Base-by-base conservation (phyloP, 2,329 filamentous ascomycete genomes). In the Escovopsis sp. region DNA sequence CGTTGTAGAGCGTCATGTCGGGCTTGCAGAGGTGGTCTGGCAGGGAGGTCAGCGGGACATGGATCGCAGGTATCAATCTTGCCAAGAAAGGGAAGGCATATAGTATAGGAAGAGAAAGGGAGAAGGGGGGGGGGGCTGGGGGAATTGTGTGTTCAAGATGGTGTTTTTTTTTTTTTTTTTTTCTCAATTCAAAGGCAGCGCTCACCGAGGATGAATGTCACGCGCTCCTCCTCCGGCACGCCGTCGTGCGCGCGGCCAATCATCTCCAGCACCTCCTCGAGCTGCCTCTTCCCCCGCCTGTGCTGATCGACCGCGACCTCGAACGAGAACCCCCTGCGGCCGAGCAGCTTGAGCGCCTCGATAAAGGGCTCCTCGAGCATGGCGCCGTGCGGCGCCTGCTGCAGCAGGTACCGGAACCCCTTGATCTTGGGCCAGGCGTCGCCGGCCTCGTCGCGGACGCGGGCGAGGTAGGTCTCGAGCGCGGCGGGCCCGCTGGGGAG, bases 21-120 rank as follows among this genome's bases (percentile, higher is more conserved):
- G 87, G 87, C 63, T 94, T 94, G 71, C 85, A 88, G 50, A 94
- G 72, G 62, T 95, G 87, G 60, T 94, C 84, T 88, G 48, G 14
- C 42, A 29, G 39, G 24, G n/a, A n/a, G n/a, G 11, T 43, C 25
- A 27, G 25, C 25, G n/a, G n/a, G n/a, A n/a, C n/a, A n/a, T n/a
- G n/a, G n/a, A n/a, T n/a, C n/a, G n/a, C n/a, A n/a, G n/a, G n/a
- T n/a, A n/a, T n/a, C n/a, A n/a, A n/a, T n/a, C n/a, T n/a, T n/a
- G n/a, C n/a, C n/a, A n/a, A n/a, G n/a, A n/a, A n/a, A n/a, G n/a
- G n/a, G n/a, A n/a, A n/a, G n/a, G n/a, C n/a, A n/a, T n/a, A 9
- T 27, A 27, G 25, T 27, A 27, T 27, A 27, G n/a, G n/a, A n/a
- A n/a, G n/a, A n/a, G n/a, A n/a, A n/a, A n/a, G n/a, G n/a, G n/a